Base-by-base conservation (phyloP, 2,329 filamentous ascomycete genomes). In the Berkeleyomyces basicola region DNA sequence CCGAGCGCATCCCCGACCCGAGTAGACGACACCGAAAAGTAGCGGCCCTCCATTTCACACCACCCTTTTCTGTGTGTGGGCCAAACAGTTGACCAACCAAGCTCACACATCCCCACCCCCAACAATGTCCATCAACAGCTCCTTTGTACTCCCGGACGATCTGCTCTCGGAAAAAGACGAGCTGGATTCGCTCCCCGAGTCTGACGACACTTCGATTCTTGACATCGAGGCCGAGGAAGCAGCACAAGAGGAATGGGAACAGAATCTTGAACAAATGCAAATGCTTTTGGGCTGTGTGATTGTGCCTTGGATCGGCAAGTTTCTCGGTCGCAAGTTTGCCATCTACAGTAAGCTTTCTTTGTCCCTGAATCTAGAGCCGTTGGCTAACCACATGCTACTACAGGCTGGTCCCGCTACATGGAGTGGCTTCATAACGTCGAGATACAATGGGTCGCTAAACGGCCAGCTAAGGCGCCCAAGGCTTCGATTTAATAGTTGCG, bases 221-320 rank as follows among this genome's bases (percentile, higher is more conserved):
- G 77, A 77, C 67, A 78, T 76, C 40, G 82, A 86, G 59, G 78
- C 79, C 65, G 78, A 86, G 65, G 90, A 87, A 46, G 92, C 97
- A 71, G 93, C 93, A 7, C 92, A 99, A 74, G 82, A 82, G 65
- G 92, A 99, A 75, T 99, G 93, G 93, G 87, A 92, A 69, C 88
- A 91, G 70, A 95, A 88, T 69, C 76, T 99, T 66, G 89, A 96
- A 74, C 93, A 99, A 75, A 76, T 99, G 65, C 90, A 99, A 76
- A 79, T 97, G 67, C 79, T 99, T 67, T 75, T 97, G 71, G 95
- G 88, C 23, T 95, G 99, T 90, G 87, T 97, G 58, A 74, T 97
- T 68, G 86, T 99, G 59, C 93, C 93, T 2, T 96, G 95, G 73
- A 78, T 90, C 68, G 93, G 93, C 64, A 99, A 97, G 75, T 97